phyloP scores from a whole-genome alignment of 129 eudicot species.

The Helianthus tuberosus region DNA sequence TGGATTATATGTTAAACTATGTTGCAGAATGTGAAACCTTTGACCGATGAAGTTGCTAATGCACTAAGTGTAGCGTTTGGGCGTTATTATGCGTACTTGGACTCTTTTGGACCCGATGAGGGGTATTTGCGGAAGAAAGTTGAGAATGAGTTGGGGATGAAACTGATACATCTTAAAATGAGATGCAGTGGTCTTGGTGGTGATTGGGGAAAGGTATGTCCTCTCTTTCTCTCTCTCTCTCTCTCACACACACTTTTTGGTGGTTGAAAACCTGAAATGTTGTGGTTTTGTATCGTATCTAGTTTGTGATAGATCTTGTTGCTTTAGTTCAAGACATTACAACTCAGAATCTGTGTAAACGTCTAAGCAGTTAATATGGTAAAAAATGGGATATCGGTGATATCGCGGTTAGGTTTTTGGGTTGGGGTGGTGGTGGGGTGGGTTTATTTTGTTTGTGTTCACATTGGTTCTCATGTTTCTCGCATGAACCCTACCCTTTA shows the following conservation, averaged over 20 bases:
- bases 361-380: too few species aligned
- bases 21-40: slow-evolving; percentile 82
- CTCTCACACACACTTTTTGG: neutral
- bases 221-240: slow-evolving; percentile 8
- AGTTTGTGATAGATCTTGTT: slow-evolving; percentile 1
- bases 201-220: slow-evolving; percentile 94
- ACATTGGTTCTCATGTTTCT: too few species aligned
- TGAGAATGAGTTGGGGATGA: slow-evolving; percentile 79
- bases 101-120: slow-evolving; percentile 89
- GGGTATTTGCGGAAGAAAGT: slow-evolving; percentile 79
- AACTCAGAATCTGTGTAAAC: neutral
- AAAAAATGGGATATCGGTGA: too few species aligned
- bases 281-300: slow-evolving; percentile 13
- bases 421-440: too few species aligned
- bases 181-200: slow-evolving; percentile 88
- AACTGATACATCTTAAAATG: slow-evolving; percentile 87
- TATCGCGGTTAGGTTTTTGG: too few species aligned
- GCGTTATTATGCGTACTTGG: slow-evolving; percentile 77
- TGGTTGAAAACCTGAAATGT: neutral
- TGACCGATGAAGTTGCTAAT: slow-evolving; percentile 51
- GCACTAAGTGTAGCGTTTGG: slow-evolving; percentile 62
- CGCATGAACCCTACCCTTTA: too few species aligned
- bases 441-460: too few species aligned
- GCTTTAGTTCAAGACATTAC: slow-evolving; percentile 17
- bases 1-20: neutral